Conservation (phyloP, 2,329 filamentous ascomycete genomes). For the Fonsecaea monophora region DNA sequence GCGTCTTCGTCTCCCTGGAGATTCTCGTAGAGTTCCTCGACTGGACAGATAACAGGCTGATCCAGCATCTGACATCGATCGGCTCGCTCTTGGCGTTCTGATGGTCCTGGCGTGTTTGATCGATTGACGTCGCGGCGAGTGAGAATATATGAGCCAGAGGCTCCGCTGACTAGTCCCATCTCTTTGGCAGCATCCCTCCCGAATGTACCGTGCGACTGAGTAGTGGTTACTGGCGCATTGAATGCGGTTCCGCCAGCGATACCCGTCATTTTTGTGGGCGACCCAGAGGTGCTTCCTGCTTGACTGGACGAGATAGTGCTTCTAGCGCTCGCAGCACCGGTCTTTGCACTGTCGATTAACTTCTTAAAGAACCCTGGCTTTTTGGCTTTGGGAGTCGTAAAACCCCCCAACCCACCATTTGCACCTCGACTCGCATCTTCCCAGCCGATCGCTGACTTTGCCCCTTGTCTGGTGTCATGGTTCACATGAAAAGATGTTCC, state of each 20-base stretch:
- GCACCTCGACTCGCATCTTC: slow-evolving; percentile 51
- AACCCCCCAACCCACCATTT: slow-evolving; percentile 75
- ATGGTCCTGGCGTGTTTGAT: slow-evolving; percentile 88
- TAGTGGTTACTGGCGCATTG: slow-evolving; percentile 39
- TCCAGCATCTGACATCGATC: slow-evolving; percentile 96
- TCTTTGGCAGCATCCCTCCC: slow-evolving; percentile 68
- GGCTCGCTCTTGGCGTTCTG: slow-evolving; percentile 81
- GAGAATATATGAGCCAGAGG: slow-evolving; percentile 86
- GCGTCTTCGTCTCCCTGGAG: slow-evolving; percentile 89
- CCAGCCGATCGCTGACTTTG: slow-evolving; percentile 72
- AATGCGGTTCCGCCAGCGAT: slow-evolving; percentile 59
- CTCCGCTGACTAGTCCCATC: slow-evolving; percentile 67
- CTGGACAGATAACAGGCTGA: slow-evolving; percentile 82
- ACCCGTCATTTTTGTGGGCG: slow-evolving; percentile 60
- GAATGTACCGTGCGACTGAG: slow-evolving; percentile 44
- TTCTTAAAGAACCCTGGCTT: slow-evolving; percentile 95
- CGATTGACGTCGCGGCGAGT: slow-evolving; percentile 94
- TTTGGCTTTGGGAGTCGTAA: slow-evolving; percentile 75
- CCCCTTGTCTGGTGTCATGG: slow-evolving; percentile 67
- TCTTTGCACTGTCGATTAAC: slow-evolving; percentile 92
- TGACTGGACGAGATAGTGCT: slow-evolving; percentile 78
- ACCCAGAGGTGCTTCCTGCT: slow-evolving; percentile 51
- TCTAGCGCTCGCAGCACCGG: slow-evolving; percentile 85
- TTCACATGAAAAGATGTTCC: slow-evolving; percentile 91
- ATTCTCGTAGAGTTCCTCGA: slow-evolving; percentile 84